phyloP scores from a whole-genome alignment of 768 basidiomycete species.

The Naganishia onofrii region DNA sequence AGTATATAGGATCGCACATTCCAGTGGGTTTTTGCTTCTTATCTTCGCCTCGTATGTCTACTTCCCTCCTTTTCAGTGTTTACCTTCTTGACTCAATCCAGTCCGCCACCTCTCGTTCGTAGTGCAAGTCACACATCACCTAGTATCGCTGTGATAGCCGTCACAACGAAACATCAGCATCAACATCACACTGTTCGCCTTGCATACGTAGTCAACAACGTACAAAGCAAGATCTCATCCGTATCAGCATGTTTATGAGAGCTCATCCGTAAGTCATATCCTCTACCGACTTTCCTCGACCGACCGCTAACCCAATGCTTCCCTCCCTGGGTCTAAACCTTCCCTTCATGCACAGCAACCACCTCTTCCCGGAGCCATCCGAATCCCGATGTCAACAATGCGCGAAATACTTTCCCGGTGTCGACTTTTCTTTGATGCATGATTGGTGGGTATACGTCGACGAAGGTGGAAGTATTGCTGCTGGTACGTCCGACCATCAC shows the following conservation, averaged over 20 bases:
- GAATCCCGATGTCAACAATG: background rate
- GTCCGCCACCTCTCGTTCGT: too few species aligned
- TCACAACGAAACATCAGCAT: background rate
- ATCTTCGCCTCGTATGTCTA: too few species aligned
- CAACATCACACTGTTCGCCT: background rate
- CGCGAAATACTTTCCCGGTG: conserved; percentile 24
- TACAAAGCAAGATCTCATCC: conserved; percentile 3
- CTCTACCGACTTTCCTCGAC: background rate
- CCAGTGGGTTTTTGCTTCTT: too few species aligned
- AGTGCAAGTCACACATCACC: too few species aligned
- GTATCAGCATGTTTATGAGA: conserved; percentile 18
- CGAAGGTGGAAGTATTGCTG: conserved; percentile 23
- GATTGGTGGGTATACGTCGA: conserved; percentile 30
- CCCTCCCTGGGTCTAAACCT: background rate
- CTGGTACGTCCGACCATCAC: conserved; percentile 4
- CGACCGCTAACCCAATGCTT: background rate
- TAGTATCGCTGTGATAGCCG: background rate
- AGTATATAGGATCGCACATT: too few species aligned
- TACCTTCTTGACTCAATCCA: too few species aligned
- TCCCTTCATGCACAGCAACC: conserved; percentile 10
- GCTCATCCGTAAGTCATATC: conserved; percentile 21
- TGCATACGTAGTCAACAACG: background rate
- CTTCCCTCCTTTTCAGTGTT: too few species aligned
- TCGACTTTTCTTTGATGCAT: conserved; percentile 25
- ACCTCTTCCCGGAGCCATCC: conserved; percentile 25